Evolutionary conservation across 2,329 filamentous ascomycete species (phyloP).

Genomic region (Neocatenulostroma microsporum): DNA sequence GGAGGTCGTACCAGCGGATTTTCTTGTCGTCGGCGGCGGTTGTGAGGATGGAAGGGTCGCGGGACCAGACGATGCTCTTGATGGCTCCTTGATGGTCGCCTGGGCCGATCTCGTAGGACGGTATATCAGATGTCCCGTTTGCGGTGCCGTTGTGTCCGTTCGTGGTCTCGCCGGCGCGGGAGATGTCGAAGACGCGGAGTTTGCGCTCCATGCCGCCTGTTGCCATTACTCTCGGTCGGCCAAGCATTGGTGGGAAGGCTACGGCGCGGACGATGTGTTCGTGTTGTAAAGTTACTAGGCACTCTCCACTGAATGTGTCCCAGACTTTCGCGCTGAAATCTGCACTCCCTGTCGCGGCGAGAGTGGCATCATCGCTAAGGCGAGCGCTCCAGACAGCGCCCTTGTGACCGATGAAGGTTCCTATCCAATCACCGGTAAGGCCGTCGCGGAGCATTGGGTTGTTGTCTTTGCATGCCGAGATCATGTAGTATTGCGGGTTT

Average conservation of each 20-base stretch:
- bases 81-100: slow-evolving; percentile 80
- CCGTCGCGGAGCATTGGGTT: slow-evolving; percentile 98
- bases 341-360: slow-evolving; percentile 87
- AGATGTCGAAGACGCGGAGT: slow-evolving; percentile 84
- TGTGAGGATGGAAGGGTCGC: slow-evolving; percentile 74
- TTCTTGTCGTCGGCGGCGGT: slow-evolving; percentile 88
- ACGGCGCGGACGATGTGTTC: slow-evolving; percentile 92
- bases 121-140: too few relatives aligned
- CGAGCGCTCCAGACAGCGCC: slow-evolving; percentile 95
- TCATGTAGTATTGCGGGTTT: slow-evolving; percentile 79
- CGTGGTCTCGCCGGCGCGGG: slow-evolving; percentile 36
- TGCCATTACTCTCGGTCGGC: slow-evolving; percentile 64
- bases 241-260: slow-evolving; percentile 63
- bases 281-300: slow-evolving; percentile 78
- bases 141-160: too few relatives aligned
- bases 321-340: slow-evolving; percentile 91
- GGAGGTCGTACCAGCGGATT: slow-evolving; percentile 89
- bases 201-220: slow-evolving; percentile 97
- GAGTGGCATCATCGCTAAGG: slow-evolving; percentile 76
- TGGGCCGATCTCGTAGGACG: slow-evolving; percentile 78
- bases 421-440: slow-evolving; percentile 94
- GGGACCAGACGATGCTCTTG: slow-evolving; percentile 88
- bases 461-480: slow-evolving; percentile 77
- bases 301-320: slow-evolving; percentile 92
- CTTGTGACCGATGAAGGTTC: slow-evolving; percentile 96